Conservation (phyloP, 495 filamentous ascomycete genomes). For the Chaetomium cochliodes region DNA sequence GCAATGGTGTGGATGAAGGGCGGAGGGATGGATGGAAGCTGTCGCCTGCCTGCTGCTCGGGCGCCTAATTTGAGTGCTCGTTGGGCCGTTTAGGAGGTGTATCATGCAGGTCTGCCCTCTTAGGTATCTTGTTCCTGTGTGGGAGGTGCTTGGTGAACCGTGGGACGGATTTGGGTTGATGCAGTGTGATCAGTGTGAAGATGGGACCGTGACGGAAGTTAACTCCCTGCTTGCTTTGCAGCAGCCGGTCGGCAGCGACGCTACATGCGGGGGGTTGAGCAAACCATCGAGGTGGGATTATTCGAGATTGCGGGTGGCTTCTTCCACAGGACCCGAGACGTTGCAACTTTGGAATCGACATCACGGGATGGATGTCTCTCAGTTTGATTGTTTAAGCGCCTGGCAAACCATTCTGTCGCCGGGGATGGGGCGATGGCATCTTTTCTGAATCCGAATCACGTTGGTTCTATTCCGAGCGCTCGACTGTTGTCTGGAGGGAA, state of each 20-base stretch:
- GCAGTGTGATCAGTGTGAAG: conserved; percentile 14
- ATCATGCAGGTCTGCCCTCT: conserved; percentile 7
- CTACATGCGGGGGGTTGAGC: not conserved
- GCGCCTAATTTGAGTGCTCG: conserved; percentile 15
- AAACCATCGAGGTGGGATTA: not conserved
- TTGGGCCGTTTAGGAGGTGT: conserved; percentile 4
- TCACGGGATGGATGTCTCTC: conserved; percentile 6
- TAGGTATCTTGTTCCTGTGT: not conserved
- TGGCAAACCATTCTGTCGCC: not conserved
- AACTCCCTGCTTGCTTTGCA: not conserved
- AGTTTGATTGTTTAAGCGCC: conserved; percentile 7
- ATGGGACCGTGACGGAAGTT: not conserved
- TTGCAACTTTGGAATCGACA: not conserved
- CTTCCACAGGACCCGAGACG: not conserved
- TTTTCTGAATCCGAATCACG: not conserved
- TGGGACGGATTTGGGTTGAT: conserved; percentile 11
- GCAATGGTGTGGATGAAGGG: not conserved
- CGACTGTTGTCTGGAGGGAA: not conserved
- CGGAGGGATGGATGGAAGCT: not conserved
- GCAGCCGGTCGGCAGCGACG: not conserved
- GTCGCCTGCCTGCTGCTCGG: not conserved
- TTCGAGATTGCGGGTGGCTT: not conserved
- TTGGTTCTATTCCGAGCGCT: not conserved
- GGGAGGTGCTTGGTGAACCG: not conserved
- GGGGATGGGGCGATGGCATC: no score